Conservation (phyloP, 495 filamentous ascomycete genomes). For the Xylaria grammica region DNA sequence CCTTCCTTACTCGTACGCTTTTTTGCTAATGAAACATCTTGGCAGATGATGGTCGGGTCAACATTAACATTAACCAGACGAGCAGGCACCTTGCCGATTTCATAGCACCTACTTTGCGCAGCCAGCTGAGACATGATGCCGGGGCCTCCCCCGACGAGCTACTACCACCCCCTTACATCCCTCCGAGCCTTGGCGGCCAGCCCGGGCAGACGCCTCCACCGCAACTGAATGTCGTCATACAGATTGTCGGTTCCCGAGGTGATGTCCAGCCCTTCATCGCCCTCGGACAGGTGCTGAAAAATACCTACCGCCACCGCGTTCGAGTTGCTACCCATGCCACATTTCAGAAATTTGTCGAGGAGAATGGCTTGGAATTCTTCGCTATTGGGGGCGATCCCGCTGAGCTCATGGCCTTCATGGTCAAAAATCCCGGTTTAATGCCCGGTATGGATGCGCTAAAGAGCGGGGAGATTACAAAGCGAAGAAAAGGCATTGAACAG, state of each 20-base stretch:
- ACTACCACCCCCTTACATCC: conserved; percentile 63
- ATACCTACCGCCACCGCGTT: conserved; percentile 72
- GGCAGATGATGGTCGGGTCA: conserved; percentile 69
- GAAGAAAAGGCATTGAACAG: conserved; percentile 69
- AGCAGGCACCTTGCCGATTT: conserved; percentile 67
- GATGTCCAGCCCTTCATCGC: conserved; percentile 80
- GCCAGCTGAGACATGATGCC: conserved; percentile 50
- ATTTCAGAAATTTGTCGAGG: conserved; percentile 70
- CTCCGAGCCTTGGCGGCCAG: conserved; percentile 62
- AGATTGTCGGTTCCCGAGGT: conserved; percentile 79
- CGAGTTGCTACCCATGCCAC: conserved; percentile 76
- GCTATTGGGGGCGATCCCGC: conserved; percentile 78
- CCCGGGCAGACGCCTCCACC: conserved; percentile 63
- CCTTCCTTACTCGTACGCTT: background rate
- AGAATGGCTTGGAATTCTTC: conserved; percentile 80
- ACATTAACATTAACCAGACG: conserved; percentile 76
- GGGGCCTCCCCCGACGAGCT: conserved; percentile 39
- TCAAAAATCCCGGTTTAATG: conserved; percentile 81
- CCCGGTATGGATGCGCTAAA: conserved; percentile 70
- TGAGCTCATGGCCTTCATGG: conserved; percentile 86
- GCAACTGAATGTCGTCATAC: conserved; percentile 75
- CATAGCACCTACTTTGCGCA: conserved; percentile 66
- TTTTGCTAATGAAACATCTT: conserved; percentile 1
- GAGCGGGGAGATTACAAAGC: conserved; percentile 68
- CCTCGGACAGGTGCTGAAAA: conserved; percentile 66